phyloP scores from a whole-genome alignment of 345 rosid species.

The Anacardium occidentale region DNA sequence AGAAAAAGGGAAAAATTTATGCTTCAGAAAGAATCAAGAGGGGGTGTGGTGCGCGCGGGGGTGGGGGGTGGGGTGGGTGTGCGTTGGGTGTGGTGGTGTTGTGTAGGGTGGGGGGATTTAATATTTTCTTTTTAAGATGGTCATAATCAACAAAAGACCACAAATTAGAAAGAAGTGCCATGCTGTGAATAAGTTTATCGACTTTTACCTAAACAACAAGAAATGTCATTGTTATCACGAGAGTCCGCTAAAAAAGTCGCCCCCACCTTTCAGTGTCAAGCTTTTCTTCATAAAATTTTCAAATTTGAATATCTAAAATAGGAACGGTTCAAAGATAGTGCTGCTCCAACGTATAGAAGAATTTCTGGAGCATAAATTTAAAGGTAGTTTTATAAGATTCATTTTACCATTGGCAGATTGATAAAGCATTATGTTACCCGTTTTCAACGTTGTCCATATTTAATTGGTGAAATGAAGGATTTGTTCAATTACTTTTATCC shows the following conservation, averaged over 20 bases:
- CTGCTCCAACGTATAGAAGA: slow-evolving; percentile 12
- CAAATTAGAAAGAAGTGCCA: neutral
- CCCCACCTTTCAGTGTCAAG: slow-evolving; percentile 23
- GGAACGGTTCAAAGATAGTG: neutral
- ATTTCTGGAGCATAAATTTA: neutral
- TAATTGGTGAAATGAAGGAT: neutral
- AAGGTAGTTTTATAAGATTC: neutral
- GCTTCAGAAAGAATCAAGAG: too few species aligned
- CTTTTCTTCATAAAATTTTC: too few species aligned
- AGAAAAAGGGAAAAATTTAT: too few species aligned
- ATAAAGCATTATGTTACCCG: too few species aligned
- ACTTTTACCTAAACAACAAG: slow-evolving; percentile 40
- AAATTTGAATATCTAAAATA: neutral
- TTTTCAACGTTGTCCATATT: too few species aligned
- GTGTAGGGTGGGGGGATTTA: neutral
- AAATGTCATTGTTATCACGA: slow-evolving; percentile 45
- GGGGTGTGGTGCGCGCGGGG: too few species aligned
- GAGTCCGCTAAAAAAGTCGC: slow-evolving; percentile 11
- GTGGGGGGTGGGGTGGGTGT: too few species aligned
- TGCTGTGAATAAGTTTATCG: neutral
- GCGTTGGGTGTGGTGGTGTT: too few species aligned
- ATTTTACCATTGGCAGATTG: too few species aligned
- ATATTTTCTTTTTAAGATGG: neutral
- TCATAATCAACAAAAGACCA: neutral
- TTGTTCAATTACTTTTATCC: too few species aligned